A percentile compares a stretch with the other conserved stretches of the same genome.
These are phyloP conservation scores for Cladosporium oxysporum DNA, from an alignment of 2,329 filamentous ascomycete species.

Conservation along the genomic window DNA sequence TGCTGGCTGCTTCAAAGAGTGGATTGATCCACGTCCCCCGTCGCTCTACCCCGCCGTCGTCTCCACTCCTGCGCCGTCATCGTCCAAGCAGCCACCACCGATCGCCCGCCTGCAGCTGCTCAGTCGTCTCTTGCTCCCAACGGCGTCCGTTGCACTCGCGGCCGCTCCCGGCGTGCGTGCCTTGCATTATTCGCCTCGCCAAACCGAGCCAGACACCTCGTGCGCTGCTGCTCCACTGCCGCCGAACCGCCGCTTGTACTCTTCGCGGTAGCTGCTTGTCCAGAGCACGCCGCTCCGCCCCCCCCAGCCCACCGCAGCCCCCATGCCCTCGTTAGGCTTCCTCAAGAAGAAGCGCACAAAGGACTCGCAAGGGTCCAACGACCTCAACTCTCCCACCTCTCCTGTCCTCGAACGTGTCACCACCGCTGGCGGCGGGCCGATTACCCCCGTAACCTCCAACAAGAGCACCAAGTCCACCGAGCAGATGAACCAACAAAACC, in stretches of 20 bases:
- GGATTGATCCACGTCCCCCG: conserved; percentile 8
- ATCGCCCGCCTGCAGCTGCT: conserved; percentile 13
- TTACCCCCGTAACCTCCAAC: conserved; percentile 53
- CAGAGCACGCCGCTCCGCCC: conserved; percentile 21
- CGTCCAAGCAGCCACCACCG: conserved; percentile 11
- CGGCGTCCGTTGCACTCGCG: conserved; percentile 11
- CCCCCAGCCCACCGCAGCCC: conserved; percentile 21
- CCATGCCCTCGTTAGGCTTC: conserved; percentile 93
- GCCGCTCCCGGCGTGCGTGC: conserved; percentile 18
- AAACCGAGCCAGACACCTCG: conserved; percentile 3
- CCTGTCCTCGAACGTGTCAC: conserved; percentile 58
- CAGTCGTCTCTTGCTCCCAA: not conserved
- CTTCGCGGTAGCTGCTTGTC: conserved; percentile 18
- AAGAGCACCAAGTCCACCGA: conserved; percentile 28
- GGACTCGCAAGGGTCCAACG: conserved; percentile 66
- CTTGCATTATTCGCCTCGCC: conserved; percentile 20
- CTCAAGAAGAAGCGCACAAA: conserved; percentile 99
- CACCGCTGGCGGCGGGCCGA: conserved; percentile 31
- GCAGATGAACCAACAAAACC: conserved; percentile 26
- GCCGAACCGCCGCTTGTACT: conserved; percentile 7
- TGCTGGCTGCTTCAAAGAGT: not conserved
- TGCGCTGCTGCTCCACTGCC: conserved; percentile 14
- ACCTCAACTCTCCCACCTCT: conserved; percentile 67
- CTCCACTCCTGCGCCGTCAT: conserved; percentile 15
- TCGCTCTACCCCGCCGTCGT: conserved; percentile 19